Evolutionary conservation across 2,329 filamentous ascomycete species (phyloP), one percentile per base, ranked within the genome.

Genomic region (Neonectria ditissima): DNA sequence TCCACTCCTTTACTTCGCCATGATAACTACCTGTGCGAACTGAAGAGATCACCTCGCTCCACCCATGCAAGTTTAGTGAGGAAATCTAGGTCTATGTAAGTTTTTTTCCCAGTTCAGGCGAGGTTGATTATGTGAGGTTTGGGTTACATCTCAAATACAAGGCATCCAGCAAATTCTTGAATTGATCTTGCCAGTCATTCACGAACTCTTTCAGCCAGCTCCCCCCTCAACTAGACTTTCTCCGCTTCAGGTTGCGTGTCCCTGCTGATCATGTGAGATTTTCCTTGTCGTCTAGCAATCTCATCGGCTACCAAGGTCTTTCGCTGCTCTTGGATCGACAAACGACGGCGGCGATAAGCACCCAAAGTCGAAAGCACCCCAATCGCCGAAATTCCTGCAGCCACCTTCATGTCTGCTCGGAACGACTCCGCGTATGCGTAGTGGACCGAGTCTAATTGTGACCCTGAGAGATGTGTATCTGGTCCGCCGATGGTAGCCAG

Each of bases 321-420:
- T 28, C 66, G 66, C 37, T 74, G 71, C 24, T 73, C 67, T 16
- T 56, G 50, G 18, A 71, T 51, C n/a, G 64, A 22, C 13, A 60
- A 55, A n/a, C 63, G 64, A 10, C 48, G 43, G 8, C 75, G 76
- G 7, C 76, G 78, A 59, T 79, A 84, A 0, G 79, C 78, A 0
- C 79, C 79, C 16, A 81, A 55, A 1, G 82, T 77, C 2, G 78
- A 67, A 3, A 86, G 16, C 14, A 83, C 65, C 2, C 78, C 82
- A 9, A 78, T 64, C 4, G 75, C 81, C 10, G 81, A 76, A 14
- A 86, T 69, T 2, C 77, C 77, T 1, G 79, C 76, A 41, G 79
- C 81, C n/a, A 83, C 77, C 48, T 76, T 75, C 84, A 87, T 86
- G 52, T 83, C 81, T 53, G 77, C 68, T 6, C 68, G 77, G 66